These are phyloP conservation scores for Fusarium sp. DNA, from an alignment of 2,329 filamentous ascomycete species.

Conservation along the genomic window DNA sequence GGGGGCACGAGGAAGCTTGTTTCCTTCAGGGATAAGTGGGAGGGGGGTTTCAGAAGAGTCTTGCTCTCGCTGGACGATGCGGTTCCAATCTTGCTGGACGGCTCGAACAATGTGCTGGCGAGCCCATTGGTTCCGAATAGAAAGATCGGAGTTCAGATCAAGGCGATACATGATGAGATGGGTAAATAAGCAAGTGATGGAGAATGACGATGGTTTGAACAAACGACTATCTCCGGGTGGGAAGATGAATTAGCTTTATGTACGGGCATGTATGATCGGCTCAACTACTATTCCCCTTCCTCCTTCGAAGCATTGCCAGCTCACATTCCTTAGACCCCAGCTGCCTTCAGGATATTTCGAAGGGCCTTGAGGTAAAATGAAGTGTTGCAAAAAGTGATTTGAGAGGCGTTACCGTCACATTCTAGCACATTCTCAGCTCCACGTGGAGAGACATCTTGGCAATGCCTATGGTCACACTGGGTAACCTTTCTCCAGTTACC, in stretches of 20 bases:
- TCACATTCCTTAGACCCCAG: neutral
- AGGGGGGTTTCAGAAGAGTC: neutral
- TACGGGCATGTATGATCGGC: too few relatives aligned
- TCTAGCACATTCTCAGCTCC: neutral
- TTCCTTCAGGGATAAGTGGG: neutral
- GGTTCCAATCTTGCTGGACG: constrained; percentile 12
- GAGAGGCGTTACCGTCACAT: neutral
- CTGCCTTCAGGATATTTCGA: too few relatives aligned
- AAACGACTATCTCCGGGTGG: too few relatives aligned
- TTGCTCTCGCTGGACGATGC: neutral
- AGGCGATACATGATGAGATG: neutral
- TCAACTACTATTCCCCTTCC: too few relatives aligned
- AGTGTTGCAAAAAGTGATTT: neutral
- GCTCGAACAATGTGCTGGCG: constrained; percentile 6
- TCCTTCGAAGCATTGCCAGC: neutral
- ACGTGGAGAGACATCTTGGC: neutral
- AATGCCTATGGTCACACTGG: too few relatives aligned
- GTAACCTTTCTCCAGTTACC: too few relatives aligned
- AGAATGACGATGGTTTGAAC: accelerated
- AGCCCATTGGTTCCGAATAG: constrained; percentile 18
- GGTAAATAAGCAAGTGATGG: too few relatives aligned
- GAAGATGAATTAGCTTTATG: too few relatives aligned
- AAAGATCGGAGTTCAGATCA: neutral
- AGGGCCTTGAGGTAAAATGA: too few relatives aligned
- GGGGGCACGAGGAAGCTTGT: constrained; percentile 5